Conservation (phyloP, 108 stramenopile genomes). For the Nitzschia inconspicua region DNA sequence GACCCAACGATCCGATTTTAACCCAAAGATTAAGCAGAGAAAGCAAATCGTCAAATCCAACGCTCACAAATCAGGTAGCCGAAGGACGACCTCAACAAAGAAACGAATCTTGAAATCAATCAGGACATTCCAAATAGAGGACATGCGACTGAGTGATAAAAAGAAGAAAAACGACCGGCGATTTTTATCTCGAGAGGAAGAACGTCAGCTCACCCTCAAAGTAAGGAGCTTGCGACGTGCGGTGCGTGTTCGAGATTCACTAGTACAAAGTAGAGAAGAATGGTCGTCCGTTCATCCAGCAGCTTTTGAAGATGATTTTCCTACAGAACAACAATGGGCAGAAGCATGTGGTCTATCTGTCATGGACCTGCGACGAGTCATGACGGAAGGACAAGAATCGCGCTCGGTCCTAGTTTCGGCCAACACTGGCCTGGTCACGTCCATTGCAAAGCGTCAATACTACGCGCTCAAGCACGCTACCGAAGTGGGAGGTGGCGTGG, state of each 20-base stretch:
- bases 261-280: conserved; percentile 22
- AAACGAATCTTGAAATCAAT: too few relatives aligned
- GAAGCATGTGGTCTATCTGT: conserved; percentile 58
- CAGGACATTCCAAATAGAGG: too few relatives aligned
- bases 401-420: conserved; percentile 54
- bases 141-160: neutral
- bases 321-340: conserved; percentile 62
- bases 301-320: conserved; percentile 16
- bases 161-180: conserved; percentile 5
- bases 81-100: too few relatives aligned
- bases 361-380: conserved; percentile 35
- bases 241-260: conserved; percentile 40
- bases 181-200: conserved; percentile 53
- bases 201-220: conserved; percentile 35
- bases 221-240: conserved; percentile 44
- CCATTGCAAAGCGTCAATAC: conserved; percentile 61
- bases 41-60: too few relatives aligned
- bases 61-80: too few relatives aligned
- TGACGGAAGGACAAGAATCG: conserved; percentile 61
- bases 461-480: conserved; percentile 32
- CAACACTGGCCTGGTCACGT: conserved; percentile 78
- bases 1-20: too few relatives aligned
- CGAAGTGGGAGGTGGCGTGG: conserved; percentile 53
- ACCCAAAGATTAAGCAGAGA: too few relatives aligned
- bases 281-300: conserved; percentile 3